These are phyloP conservation scores for Cichorium intybus DNA, from an alignment of 140 eudicot genomes.

Conservation along the genomic window DNA sequence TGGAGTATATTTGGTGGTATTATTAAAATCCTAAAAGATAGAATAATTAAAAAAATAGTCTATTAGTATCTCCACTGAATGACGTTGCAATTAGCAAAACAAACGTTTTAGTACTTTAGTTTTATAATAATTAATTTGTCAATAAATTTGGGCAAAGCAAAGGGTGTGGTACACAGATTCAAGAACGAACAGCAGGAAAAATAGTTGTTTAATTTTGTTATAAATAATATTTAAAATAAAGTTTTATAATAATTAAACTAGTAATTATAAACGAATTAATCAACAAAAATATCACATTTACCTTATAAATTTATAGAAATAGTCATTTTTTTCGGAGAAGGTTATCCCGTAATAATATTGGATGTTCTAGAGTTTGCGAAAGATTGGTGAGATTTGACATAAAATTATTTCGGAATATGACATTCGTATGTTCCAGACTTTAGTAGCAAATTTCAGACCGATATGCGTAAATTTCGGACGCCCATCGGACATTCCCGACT, in stretches of 20 bases:
- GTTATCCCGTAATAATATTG: too few relatives aligned
- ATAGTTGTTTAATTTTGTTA: not conserved
- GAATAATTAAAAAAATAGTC: not conserved
- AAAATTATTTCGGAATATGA: too few relatives aligned
- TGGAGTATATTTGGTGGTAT: not conserved
- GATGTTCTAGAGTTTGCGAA: too few relatives aligned
- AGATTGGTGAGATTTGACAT: too few relatives aligned
- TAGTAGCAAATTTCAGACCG: too few relatives aligned
- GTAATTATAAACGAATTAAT: too few relatives aligned
- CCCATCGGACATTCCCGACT: too few relatives aligned
- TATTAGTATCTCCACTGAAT: not conserved
- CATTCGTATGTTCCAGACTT: too few relatives aligned
- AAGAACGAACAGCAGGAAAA: not conserved
- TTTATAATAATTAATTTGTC: not conserved
- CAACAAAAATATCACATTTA: too few relatives aligned
- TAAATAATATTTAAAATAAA: not conserved
- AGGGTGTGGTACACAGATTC: not conserved
- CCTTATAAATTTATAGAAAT: too few relatives aligned
- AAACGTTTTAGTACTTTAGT: not conserved
- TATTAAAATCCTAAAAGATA: not conserved
- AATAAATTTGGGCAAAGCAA: conserved; percentile 4
- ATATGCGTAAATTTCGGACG: too few relatives aligned
- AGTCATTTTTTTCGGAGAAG: too few relatives aligned
- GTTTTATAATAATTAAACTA: not conserved
- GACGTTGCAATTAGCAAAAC: not conserved